Evolutionary conservation across 371 early-diverging fungal genomes (phyloP), one percentile per base, ranked within the genome.

Genomic region (Lichtheimia corymbifera): DNA sequence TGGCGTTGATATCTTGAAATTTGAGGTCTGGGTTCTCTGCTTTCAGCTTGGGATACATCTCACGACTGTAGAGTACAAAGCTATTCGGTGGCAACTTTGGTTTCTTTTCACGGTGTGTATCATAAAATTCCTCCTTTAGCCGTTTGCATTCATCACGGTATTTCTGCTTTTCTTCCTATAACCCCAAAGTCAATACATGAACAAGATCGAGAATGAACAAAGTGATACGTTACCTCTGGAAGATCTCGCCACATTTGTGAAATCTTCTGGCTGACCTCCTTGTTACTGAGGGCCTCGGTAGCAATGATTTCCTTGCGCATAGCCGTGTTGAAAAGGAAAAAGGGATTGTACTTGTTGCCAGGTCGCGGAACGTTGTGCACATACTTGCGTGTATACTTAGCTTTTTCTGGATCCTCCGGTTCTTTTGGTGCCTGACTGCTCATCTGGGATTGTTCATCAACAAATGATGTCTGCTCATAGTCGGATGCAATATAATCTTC

Each of bases 401-500:
- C 13, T 13, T n/a, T 18, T 45, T 0, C 11, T 45, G 15, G 45
- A 5, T 15, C 11, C 5, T 4, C 0, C 4, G 45, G 18, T 45
- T 45, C 22, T 47, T 47, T 6, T 11, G 47, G n/a, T 22, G 47
- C 47, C 17, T 18, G 47, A 7, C 17, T 47, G 18, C 22, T 22
- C 5, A 1, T 0, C 17, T 18, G 22, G 22, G 47, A 18, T 47
- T 18, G n/a, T 22, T 17, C 17, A 22, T 47, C 14, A 5, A 2
- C 6, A 5, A n/a, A 18, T 47, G n/a, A 5, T 9, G n/a, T 9
- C 6, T 47, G n/a, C 17, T 47, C 47, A 2, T 17, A n/a, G 17
- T 47, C 47, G 11, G 35, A 35, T 47, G n/a, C 47, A 47, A 47
- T 22, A 22, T 47, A n/a, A n/a, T 47, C 47, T 47, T 47, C 47